Evolutionary conservation across 345 rosid genomes (phyloP).

Genomic region (Syzygium jambos): DNA sequence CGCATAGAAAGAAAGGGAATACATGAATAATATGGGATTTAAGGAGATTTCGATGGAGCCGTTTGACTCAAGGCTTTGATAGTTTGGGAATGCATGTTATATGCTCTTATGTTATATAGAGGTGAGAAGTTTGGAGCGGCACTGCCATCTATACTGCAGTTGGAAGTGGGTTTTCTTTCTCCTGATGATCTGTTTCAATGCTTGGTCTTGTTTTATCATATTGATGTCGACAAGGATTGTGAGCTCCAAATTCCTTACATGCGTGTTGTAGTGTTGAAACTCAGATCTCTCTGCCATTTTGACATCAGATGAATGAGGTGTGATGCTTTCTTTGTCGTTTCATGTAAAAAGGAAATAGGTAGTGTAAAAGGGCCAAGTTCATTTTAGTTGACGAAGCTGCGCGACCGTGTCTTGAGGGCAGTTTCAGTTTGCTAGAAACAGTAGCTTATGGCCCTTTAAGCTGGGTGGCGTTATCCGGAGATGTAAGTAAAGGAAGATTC

Average conservation of each 20-base stretch:
- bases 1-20: neutral
- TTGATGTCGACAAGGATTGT: neutral
- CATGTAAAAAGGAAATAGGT: neutral
- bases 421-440: neutral
- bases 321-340: neutral
- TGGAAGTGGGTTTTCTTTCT: neutral
- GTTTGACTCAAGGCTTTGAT: neutral
- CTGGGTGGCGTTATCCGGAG: neutral
- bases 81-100: neutral
- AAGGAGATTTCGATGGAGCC: neutral
- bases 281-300: neutral
- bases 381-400: neutral
- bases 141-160: neutral
- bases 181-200: neutral
- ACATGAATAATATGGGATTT: neutral
- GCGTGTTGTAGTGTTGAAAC: neutral
- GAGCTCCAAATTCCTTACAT: neutral
- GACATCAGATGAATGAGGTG: neutral
- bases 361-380: neutral
- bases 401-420: neutral
- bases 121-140: neutral
- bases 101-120: neutral
- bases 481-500: neutral
- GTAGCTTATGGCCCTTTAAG: neutral
- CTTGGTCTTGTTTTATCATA: neutral